Percentiles rank a stretch among this genome's conserved stretches.
These are phyloP conservation scores for Nyssa sinensis DNA, from an alignment of 148 eudicot species.

Conservation along the genomic window DNA sequence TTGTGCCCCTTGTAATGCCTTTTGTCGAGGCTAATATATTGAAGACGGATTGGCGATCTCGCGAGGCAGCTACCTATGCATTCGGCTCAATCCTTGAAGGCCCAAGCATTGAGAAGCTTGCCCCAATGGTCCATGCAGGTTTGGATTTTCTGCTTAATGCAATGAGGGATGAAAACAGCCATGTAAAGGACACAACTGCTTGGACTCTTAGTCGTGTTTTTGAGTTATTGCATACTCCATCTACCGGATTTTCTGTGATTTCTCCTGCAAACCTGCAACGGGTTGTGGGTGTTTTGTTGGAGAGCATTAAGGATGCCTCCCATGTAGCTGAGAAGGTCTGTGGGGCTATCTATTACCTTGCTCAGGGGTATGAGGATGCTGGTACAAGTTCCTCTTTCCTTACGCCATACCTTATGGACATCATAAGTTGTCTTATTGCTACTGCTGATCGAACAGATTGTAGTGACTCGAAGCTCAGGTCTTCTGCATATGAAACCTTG, in stretches of 20 bases:
- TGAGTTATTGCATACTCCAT: constrained; percentile 55
- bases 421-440: constrained; percentile 47
- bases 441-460: constrained; percentile 56
- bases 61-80: constrained; percentile 70
- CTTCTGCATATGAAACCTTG: constrained; percentile 68
- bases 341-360: constrained; percentile 65
- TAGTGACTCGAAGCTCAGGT: constrained; percentile 49
- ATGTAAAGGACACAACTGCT: constrained; percentile 72
- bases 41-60: constrained; percentile 53
- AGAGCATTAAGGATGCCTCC: constrained; percentile 55
- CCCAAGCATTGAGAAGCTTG: constrained; percentile 50
- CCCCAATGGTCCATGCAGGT: constrained; percentile 53
- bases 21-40: constrained; percentile 57
- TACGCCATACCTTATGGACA: constrained; percentile 52
- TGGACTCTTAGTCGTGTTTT: constrained; percentile 66
- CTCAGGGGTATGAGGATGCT: constrained; percentile 64
- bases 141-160: constrained; percentile 56
- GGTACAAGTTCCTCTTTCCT: constrained; percentile 39
- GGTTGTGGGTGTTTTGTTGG: constrained; percentile 48
- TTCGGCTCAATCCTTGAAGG: constrained; percentile 71
- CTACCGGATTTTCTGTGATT: constrained; percentile 46
- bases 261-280: constrained; percentile 39
- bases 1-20: constrained; percentile 67
- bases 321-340: constrained; percentile 65
- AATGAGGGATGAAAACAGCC: constrained; percentile 53